Base-by-base conservation (phyloP, 2,329 filamentous ascomycete genomes). In the Fusarium dimerum region DNA sequence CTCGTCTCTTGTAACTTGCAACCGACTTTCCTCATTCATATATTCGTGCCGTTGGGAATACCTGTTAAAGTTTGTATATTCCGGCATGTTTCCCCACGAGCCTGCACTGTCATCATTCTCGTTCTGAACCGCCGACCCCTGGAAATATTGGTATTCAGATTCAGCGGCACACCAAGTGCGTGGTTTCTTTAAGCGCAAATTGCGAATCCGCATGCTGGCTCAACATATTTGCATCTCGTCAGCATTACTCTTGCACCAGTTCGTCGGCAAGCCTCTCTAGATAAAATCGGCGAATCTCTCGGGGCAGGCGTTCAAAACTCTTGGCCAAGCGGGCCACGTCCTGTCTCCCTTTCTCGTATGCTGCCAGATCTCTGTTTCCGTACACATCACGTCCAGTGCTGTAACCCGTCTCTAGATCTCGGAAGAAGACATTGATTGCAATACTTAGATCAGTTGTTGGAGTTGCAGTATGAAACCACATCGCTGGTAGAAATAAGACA, bases 371-470 rank as follows among this genome's bases (percentile, higher is more conserved):
- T 39, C 90, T 80, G 66, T 96, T 96, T 2, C 90, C 92, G 66
- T 96, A 96, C 0, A 96, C 87, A 68, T 96, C 92, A 59, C 86
- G 82, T 1, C 92, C 91, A 1, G 80, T 70, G 1, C 90, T 85
- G 68, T 94, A 94, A 1, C 82, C 84, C 3, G 68, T 74, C 3
- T 84, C 75, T 10, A 94, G 75, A 55, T 86, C 87, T 41, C 85
- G 84, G 73, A 95, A 96, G 75, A 96, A 96, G 29, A 93, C 82
- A 67, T 96, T 96, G n/a, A 96, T 86, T 1, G 90, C 90, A 8
- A 96, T 78, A 61, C 89, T 92, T 54, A 84, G 69, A 42, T 75
- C 68, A 8, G 80, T 73, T 1, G 71, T 76, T 1, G 87, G 85
- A 1, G 80, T 78, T 2, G 86, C 87, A 1, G 90, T 87, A 69